Percentiles rank a stretch among this genome's conserved stretches.
Evolutionary conservation across 2,329 filamentous ascomycete genomes (phyloP).

Genomic region (Verticillium nonalfalfae): DNA sequence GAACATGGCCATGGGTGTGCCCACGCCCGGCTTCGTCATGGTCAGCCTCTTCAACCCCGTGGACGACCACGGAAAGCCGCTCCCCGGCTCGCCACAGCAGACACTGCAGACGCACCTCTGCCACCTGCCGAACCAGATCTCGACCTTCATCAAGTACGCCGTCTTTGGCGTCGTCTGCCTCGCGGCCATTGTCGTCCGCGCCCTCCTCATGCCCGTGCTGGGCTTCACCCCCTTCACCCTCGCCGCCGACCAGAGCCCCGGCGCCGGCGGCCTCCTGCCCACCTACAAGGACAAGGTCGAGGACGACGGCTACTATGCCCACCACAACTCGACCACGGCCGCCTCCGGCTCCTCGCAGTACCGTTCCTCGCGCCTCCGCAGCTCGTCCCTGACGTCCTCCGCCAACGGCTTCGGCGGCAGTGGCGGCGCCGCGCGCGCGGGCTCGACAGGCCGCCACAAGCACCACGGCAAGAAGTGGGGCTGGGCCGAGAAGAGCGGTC

Average conservation of each 20-base stretch:
- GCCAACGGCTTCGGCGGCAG: constrained; percentile 6
- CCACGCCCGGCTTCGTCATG: constrained; percentile 79
- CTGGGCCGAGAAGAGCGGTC: constrained; percentile 35
- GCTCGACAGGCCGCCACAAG: constrained; percentile 10
- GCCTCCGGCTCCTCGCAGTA: constrained; percentile 25
- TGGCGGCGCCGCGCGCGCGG: constrained; percentile 10
- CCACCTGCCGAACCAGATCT: constrained; percentile 80
- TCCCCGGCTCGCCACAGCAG: constrained; percentile 31
- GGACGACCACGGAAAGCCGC: constrained; percentile 48
- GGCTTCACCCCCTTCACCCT: constrained; percentile 48
- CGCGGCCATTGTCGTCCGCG: constrained; percentile 43
- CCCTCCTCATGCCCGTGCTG: constrained; percentile 50
- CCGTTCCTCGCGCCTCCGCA: constrained; percentile 17
- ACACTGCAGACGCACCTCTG: constrained; percentile 89
- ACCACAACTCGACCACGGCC: constrained; percentile 16
- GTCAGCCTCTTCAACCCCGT: constrained; percentile 91
- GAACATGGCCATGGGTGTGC: constrained; percentile 94
- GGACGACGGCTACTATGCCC: constrained; percentile 27
- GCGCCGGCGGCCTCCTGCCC: constrained; percentile 29
- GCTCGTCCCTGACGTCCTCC: constrained; percentile 16
- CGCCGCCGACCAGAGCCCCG: constrained; percentile 25
- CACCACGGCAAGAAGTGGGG: constrained; percentile 29
- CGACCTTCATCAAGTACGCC: constrained; percentile 75
- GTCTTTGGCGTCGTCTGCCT: constrained; percentile 51
- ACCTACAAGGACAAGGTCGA: constrained; percentile 50